phyloP scores from a whole-genome alignment of 257 asterid genomes.

The Thymus quinquecostatus region DNA sequence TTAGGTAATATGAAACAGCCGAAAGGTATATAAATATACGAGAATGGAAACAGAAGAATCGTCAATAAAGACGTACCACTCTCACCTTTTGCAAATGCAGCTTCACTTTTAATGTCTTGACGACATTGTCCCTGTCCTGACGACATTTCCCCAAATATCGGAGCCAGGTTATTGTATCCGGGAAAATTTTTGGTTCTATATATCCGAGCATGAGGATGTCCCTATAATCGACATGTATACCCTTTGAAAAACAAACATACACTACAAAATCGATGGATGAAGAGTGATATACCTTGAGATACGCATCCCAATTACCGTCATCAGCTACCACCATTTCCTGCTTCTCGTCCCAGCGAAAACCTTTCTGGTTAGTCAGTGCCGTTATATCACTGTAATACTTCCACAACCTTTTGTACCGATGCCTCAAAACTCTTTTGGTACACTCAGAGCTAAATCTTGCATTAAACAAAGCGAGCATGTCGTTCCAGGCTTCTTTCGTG shows the following conservation, averaged over 20 bases:
- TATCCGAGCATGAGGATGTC: constrained; percentile 43
- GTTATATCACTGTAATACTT: constrained; percentile 41
- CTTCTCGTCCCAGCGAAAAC: constrained; percentile 49
- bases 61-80: neutral
- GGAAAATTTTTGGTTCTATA: constrained; percentile 41
- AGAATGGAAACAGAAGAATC: neutral
- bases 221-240: constrained; percentile 33
- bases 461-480: constrained; percentile 43
- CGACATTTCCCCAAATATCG: constrained; percentile 41
- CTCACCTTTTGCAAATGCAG: constrained; percentile 31
- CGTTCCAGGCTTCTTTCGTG: constrained; percentile 49
- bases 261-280: constrained; percentile 23
- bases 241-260: constrained; percentile 24
- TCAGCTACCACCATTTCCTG: constrained; percentile 46
- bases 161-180: constrained; percentile 33
- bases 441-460: constrained; percentile 41
- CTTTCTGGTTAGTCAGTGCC: constrained; percentile 37
- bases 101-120: constrained; percentile 33
- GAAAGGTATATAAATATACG: neutral
- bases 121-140: constrained; percentile 26
- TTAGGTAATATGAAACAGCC: neutral
- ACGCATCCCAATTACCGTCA: constrained; percentile 47
- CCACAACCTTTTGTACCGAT: constrained; percentile 41
- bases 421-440: constrained; percentile 44
- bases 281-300: constrained; percentile 41